Evolutionary conservation across 2,329 filamentous ascomycete genomes (phyloP), one percentile per base, ranked within the genome.

Genomic region (Lachnellula hyalina): DNA sequence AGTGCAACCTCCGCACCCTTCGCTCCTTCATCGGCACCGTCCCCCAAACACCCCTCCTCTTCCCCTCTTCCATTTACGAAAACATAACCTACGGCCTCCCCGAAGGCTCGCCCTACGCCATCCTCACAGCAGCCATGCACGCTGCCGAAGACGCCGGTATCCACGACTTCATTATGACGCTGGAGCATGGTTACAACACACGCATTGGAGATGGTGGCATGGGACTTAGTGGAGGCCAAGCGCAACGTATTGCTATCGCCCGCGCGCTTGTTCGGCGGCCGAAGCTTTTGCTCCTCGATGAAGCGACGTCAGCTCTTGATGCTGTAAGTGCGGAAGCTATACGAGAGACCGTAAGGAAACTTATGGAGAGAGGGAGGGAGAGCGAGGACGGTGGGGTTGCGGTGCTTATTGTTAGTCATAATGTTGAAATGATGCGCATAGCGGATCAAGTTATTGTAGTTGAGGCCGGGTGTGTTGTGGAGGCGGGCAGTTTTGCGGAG

Each of bases 251-350:
- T 2, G 85, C 85, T 19, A 91, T 96, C 57, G 90, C 92, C 0
- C 78, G 92, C 1, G 90, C 91, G 0, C 74, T 96, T 0, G 79
- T 88, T 0, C 79, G 90, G 0, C 75, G 78, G 14, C 91, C 91
- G 0, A 77, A 80, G 41, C 75, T 96, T 2, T 73, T 96, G 15
- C 79, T 96, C 2, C 73, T 96, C 2, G 93, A 97, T 64, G 92
- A 96, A 72, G 89, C 91, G 1, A 96, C 92, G 0, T 89, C 85
- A 25, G 86, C 87, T 0, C 75, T 97, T 0, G 92, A 96, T 65
- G 77, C 79, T 0, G 81, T 85, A 61, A 86, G 80, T 40, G 85
- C 89, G 0, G 77, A 77, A 2, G 72, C 78, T 1, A 79, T 96
- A 3, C 76, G 87, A 12, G 72, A 79, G 8, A 86, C 86, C 0